These are phyloP conservation scores for Dimargaris xerosporica DNA, from an alignment of 192 early-diverging fungal genomes.

Conservation along the genomic window DNA sequence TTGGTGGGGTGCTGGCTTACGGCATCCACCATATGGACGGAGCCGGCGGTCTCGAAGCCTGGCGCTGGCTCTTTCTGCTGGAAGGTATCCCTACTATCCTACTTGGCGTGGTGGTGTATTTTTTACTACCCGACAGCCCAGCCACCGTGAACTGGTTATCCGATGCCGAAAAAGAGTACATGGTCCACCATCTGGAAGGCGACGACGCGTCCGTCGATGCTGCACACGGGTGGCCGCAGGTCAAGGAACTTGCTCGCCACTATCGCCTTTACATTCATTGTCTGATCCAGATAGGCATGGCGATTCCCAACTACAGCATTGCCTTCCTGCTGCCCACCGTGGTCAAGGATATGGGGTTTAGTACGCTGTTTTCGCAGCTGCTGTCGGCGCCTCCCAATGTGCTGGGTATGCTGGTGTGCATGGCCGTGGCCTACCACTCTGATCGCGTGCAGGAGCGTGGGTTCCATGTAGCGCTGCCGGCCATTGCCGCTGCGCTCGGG, in stretches of 20 bases:
- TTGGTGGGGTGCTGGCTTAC: slow-evolving; percentile 51
- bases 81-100: slow-evolving; percentile 44
- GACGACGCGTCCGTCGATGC: background rate
- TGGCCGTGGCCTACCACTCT: slow-evolving; percentile 27
- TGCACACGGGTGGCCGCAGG: background rate
- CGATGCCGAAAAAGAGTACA: slow-evolving; percentile 23
- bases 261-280: slow-evolving; percentile 35
- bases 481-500: background rate
- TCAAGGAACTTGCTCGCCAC: slow-evolving; percentile 24
- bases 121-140: slow-evolving; percentile 37
- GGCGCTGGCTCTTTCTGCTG: slow-evolving; percentile 50
- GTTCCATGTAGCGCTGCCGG: slow-evolving; percentile 16
- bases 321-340: slow-evolving; percentile 57
- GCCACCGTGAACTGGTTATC: slow-evolving; percentile 37
- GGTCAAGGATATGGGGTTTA: slow-evolving; percentile 47
- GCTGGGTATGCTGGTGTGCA: slow-evolving; percentile 21
- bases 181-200: too few relatives aligned
- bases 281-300: slow-evolving; percentile 44
- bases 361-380: slow-evolving; percentile 27
- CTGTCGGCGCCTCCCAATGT: slow-evolving; percentile 37
- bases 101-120: slow-evolving; percentile 20
- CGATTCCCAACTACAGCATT: slow-evolving; percentile 46
- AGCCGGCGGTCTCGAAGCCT: slow-evolving; percentile 24
- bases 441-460: slow-evolving; percentile 30
- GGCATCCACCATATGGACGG: slow-evolving; percentile 45